phyloP scores from a whole-genome alignment of 2,329 filamentous ascomycete genomes.

The Whalleya microplaca region DNA sequence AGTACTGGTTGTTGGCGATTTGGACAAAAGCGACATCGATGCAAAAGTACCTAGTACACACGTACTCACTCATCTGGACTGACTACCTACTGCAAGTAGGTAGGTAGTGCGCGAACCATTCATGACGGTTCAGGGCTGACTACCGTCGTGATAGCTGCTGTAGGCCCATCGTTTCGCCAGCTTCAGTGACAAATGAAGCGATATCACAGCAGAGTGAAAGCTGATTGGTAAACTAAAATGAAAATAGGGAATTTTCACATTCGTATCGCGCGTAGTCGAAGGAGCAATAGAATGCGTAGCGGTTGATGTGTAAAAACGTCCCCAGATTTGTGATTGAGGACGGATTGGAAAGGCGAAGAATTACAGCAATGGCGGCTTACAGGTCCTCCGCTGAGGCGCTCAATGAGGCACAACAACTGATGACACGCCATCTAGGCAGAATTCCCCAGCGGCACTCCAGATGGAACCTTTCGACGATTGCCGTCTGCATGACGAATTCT shows the following conservation, averaged over 20 bases:
- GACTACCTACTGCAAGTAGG: too few species aligned
- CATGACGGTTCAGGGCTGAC: slow-evolving; percentile 8
- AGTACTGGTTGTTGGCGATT: slow-evolving; percentile 2
- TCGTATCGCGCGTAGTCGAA: neutral
- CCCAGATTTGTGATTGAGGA: neutral
- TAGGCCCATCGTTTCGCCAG: neutral
- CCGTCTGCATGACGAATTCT: slow-evolving; percentile 5
- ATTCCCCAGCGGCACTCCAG: slow-evolving; percentile 4
- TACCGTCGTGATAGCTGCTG: neutral
- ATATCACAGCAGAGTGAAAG: neutral
- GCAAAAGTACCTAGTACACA: slow-evolving; percentile 10
- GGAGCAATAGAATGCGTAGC: neutral
- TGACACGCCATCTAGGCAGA: slow-evolving; percentile 14
- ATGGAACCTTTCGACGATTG: slow-evolving; percentile 1
- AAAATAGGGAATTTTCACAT: neutral
- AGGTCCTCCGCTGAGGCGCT: slow-evolving; percentile 14
- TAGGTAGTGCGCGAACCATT: slow-evolving; percentile 17
- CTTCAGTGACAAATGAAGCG: neutral
- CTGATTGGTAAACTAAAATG: neutral
- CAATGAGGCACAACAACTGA: slow-evolving; percentile 11
- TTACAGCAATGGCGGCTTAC: slow-evolving; percentile 2
- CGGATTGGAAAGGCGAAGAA: neutral
- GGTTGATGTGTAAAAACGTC: slow-evolving; percentile 8
- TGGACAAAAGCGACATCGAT: neutral
- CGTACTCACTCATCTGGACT: slow-evolving; percentile 1